Evolutionary conservation across 2,329 filamentous ascomycete genomes (phyloP), one percentile per base, ranked within the genome.

Genomic region (Penicillium palitans): DNA sequence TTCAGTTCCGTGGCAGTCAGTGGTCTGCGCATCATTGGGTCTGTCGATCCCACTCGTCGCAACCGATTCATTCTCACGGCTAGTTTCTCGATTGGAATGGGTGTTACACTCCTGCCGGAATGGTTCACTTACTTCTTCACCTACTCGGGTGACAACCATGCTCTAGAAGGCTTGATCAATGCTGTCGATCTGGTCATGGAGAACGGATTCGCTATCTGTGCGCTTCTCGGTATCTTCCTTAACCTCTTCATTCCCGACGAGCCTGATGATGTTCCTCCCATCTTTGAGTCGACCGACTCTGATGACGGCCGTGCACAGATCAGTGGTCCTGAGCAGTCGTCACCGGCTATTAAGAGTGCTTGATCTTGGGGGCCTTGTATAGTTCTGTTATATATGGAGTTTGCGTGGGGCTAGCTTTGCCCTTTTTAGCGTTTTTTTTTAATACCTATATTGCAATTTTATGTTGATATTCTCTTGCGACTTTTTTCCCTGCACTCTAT

Each of bases 221-320:
- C 90, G 0, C 83, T 92, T 25, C 71, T 93, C 41, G 86, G 86
- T 51, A 81, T 95, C 70, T 73, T 90, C 24, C 79, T 96, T 50
- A 96, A 96, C 71, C 73, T 95, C 50, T 65, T 85, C 0, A 76
- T 96, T 17, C 84, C 87, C 0, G 87, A 90, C 68, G 91, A 96
- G 75, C 77, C 88, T n/a, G 90, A 91, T 66, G 88, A 90, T 44
- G 80, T 81, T 31, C 78, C 79, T 51, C 58, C 66, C 8, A 51
- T 72, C 40, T 70, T 49, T 65, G 68, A 59, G 19, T 55, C 62
- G 19, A 67, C 64, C 8, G 64, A 68, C 35, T 61, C 60, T 2
- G 64, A 65, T 12, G 67, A 68, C 52, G 62, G 35, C 9, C 61
- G 50, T 3, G 59, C 53, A 37, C 62, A 65, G 21, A 39, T 52